These are phyloP conservation scores for Neophaeococcomyces mojaviensis DNA, from an alignment of 2,329 filamentous ascomycete genomes.

Conservation along the genomic window DNA sequence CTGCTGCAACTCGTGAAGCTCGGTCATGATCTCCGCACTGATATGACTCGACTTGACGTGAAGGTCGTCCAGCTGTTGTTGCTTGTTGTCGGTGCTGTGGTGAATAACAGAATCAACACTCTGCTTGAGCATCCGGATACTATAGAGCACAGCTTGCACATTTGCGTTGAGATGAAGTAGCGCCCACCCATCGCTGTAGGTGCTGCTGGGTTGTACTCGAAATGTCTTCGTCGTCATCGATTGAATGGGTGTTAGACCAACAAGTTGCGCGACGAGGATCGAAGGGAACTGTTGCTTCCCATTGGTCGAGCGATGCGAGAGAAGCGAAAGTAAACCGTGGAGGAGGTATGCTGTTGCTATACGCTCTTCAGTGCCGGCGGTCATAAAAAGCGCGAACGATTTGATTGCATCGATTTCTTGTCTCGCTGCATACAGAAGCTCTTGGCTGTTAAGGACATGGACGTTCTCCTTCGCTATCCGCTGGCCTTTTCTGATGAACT, in stretches of 20 bases:
- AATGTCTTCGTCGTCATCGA: not conserved
- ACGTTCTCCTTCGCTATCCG: constrained; percentile 25
- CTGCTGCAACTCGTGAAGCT: not conserved
- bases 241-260: not conserved
- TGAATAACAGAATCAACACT: constrained; percentile 3
- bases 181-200: not conserved
- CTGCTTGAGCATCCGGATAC: constrained; percentile 53
- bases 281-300: not conserved
- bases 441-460: not conserved
- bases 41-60: not conserved
- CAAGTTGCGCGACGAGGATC: not conserved
- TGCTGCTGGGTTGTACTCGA: not conserved
- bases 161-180: constrained; percentile 54
- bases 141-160: constrained; percentile 54
- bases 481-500: constrained; percentile 19
- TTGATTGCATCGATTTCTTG: not conserved
- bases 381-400: not conserved
- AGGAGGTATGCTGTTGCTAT: not conserved
- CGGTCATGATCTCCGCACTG: not conserved
- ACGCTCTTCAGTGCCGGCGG: not conserved
- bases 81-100: not conserved
- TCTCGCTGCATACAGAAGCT: not conserved
- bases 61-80: not conserved
- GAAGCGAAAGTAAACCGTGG: not conserved
- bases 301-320: not conserved